Percentiles rank a stretch among this genome's conserved stretches.
These are phyloP conservation scores for Nakazawaea siamensis DNA, from an alignment of 805 yeast genomes.

Conservation along the genomic window DNA sequence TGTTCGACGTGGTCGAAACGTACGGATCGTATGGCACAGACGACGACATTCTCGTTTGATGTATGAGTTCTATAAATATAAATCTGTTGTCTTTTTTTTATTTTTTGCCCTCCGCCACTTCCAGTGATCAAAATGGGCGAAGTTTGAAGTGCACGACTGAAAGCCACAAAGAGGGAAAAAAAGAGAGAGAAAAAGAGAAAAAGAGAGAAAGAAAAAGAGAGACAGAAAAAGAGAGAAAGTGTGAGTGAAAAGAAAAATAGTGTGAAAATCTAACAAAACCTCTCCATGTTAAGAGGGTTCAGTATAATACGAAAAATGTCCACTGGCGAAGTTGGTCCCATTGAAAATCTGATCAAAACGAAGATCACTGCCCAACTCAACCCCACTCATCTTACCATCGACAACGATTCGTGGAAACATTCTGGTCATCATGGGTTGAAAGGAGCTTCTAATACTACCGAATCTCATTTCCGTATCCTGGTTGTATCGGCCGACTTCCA, in stretches of 20 bases:
- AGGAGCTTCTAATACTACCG: constrained; percentile 62
- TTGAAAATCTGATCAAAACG: constrained; percentile 37
- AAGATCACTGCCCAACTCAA: constrained; percentile 33
- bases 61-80: too few relatives aligned
- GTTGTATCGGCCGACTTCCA: constrained; percentile 63
- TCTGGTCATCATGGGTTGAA: constrained; percentile 79
- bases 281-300: too few relatives aligned
- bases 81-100: too few relatives aligned
- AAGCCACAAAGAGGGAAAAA: too few relatives aligned
- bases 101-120: too few relatives aligned
- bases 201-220: too few relatives aligned
- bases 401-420: constrained; percentile 83
- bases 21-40: constrained; percentile 83
- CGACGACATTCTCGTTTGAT: constrained; percentile 71
- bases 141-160: too few relatives aligned
- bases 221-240: too few relatives aligned
- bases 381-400: constrained; percentile 43
- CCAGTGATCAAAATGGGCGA: too few relatives aligned
- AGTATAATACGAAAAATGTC: constrained; percentile 5
- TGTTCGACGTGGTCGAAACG: constrained; percentile 36
- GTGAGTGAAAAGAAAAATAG: neutral
- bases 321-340: constrained; percentile 30
- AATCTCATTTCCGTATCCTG: constrained; percentile 76
- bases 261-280: too few relatives aligned
- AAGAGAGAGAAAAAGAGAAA: too few relatives aligned